These are phyloP conservation scores for Candida insectorum DNA, from an alignment of 805 yeast genomes.

Conservation along the genomic window DNA sequence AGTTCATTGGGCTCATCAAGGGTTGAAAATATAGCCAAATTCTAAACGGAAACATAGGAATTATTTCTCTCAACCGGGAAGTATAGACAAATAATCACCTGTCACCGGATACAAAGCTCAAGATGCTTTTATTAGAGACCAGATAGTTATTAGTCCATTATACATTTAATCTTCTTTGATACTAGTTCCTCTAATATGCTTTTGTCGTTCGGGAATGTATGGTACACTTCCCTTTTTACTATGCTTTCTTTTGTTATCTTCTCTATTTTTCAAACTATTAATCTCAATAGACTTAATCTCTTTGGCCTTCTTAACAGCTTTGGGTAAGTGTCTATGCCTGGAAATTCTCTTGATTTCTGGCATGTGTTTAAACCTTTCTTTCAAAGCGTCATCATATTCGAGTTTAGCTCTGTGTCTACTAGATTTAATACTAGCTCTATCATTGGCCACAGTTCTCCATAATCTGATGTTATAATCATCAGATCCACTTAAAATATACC, in stretches of 20 bases:
- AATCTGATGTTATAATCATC: slow-evolving; percentile 94
- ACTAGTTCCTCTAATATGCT: slow-evolving; percentile 82
- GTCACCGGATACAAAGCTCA: too few species aligned
- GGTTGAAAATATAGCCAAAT: too few species aligned
- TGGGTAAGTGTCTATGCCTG: slow-evolving; percentile 90
- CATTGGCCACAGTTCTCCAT: slow-evolving; percentile 89
- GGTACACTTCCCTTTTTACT: slow-evolving; percentile 61
- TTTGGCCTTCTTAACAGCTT: slow-evolving; percentile 79
- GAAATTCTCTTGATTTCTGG: slow-evolving; percentile 91
- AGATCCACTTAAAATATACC: slow-evolving; percentile 83
- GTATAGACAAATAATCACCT: too few species aligned
- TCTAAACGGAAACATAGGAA: too few species aligned
- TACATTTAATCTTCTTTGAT: slow-evolving; percentile 44
- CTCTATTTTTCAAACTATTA: slow-evolving; percentile 72
- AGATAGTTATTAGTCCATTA: too few species aligned
- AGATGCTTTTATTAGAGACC: too few species aligned
- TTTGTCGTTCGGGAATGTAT: slow-evolving; percentile 69
- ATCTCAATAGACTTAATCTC: slow-evolving; percentile 80
- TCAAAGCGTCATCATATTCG: slow-evolving; percentile 88
- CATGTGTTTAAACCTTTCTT: slow-evolving; percentile 91
- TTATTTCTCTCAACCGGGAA: too few species aligned
- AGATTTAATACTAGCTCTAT: slow-evolving; percentile 76
- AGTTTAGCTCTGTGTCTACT: slow-evolving; percentile 75
- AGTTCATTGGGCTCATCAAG: too few species aligned
- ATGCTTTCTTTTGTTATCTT: slow-evolving; percentile 78